A percentile compares a stretch with the other conserved stretches of the same genome.
These are phyloP conservation scores for Camellia sinensis DNA, from an alignment of 148 eudicot genomes.

Conservation along the genomic window DNA sequence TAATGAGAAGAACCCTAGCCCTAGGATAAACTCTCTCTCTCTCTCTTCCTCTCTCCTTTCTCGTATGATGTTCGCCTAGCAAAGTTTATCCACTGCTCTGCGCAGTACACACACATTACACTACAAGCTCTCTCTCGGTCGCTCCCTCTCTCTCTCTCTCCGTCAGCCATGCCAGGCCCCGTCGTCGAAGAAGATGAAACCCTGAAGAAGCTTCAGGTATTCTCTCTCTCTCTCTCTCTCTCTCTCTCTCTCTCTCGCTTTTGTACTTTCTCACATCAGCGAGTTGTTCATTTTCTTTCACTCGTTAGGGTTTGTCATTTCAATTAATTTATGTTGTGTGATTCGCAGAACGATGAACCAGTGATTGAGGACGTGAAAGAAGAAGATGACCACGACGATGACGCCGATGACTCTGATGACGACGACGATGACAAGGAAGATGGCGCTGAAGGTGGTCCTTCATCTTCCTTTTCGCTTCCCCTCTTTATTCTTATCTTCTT, in stretches of 20 bases:
- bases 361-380: constrained; percentile 45
- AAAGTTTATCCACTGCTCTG: not conserved
- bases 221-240: too few species aligned
- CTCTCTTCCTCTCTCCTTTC: not conserved
- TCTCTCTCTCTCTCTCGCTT: too few species aligned
- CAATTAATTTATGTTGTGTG: too few species aligned
- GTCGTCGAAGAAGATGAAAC: constrained; percentile 46
- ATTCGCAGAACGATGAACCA: constrained; percentile 24
- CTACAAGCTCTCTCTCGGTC: not conserved
- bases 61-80: not conserved
- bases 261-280: not conserved
- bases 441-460: constrained; percentile 30
- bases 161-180: constrained; percentile 53
- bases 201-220: constrained; percentile 28
- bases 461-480: not conserved
- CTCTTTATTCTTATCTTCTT: not conserved
- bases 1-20: not conserved
- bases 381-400: constrained; percentile 34
- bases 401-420: constrained; percentile 22
- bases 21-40: not conserved
- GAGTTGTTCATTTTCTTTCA: not conserved
- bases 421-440: constrained; percentile 60
- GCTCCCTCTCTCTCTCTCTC: not conserved
- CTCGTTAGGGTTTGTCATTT: not conserved
- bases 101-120: not conserved